Evolutionary conservation across 805 yeast species (phyloP).

Genomic region (Kuraishia borneana): DNA sequence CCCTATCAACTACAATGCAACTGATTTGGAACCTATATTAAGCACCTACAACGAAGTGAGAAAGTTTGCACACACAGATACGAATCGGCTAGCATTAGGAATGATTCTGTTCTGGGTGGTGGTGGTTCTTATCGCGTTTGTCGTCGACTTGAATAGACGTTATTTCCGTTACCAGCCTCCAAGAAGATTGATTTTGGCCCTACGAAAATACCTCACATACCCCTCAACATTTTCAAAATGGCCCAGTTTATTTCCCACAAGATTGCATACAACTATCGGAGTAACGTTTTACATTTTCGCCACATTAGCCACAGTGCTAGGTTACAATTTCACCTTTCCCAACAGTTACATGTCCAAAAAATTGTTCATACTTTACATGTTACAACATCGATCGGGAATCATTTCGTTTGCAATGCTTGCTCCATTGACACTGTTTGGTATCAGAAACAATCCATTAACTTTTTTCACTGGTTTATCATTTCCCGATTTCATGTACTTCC

Average conservation of each 20-base stretch:
- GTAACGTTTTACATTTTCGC: not conserved
- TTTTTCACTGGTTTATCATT: slow-evolving; percentile 52
- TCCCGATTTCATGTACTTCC: slow-evolving; percentile 49
- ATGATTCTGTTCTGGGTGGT: not conserved
- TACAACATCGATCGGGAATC: slow-evolving; percentile 30
- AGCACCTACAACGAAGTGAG: not conserved
- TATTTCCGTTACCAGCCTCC: not conserved
- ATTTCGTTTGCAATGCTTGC: slow-evolving; percentile 46
- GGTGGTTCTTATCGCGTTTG: not conserved
- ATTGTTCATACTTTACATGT: not conserved
- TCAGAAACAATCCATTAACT: slow-evolving; percentile 61
- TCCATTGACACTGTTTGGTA: slow-evolving; percentile 49
- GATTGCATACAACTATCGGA: not conserved
- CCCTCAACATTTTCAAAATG: not conserved
- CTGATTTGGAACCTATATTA: not conserved
- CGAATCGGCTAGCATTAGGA: not conserved
- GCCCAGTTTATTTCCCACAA: not conserved
- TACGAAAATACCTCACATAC: not conserved
- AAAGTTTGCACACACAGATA: not conserved
- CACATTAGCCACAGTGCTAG: not conserved
- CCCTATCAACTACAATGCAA: not conserved
- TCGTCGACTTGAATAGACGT: not conserved
- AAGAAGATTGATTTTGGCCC: not conserved
- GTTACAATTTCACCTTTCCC: not conserved
- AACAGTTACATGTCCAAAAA: not conserved